Evolutionary conservation across 805 yeast species (phyloP).

Genomic region (Ogataea allantospora): DNA sequence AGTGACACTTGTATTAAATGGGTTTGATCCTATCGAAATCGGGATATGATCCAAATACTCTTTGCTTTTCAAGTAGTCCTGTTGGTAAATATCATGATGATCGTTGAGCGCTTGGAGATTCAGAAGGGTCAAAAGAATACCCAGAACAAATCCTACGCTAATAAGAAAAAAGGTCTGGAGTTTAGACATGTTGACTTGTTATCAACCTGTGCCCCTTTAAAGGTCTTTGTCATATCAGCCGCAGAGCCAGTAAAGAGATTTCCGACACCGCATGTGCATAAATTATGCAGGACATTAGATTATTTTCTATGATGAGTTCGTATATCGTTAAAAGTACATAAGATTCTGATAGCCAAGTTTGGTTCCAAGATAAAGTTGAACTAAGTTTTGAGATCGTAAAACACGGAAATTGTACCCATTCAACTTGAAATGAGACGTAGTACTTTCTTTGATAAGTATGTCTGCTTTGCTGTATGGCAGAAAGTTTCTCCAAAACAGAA

Average conservation of each 20-base stretch:
- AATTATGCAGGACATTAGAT: too few species aligned
- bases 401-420: slow-evolving; percentile 29
- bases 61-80: slow-evolving; percentile 9
- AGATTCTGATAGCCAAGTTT: slow-evolving; percentile 24
- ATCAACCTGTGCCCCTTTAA: not conserved
- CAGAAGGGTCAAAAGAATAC: slow-evolving; percentile 4
- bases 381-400: slow-evolving; percentile 13
- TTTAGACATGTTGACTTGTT: not conserved
- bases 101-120: slow-evolving; percentile 1
- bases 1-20: slow-evolving; percentile 14
- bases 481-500: slow-evolving; percentile 26
- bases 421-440: slow-evolving; percentile 18
- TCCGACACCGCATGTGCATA: too few species aligned
- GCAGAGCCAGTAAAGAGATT: too few species aligned
- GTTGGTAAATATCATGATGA: slow-evolving; percentile 6
- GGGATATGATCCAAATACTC: slow-evolving; percentile 12
- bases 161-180: slow-evolving; percentile 1
- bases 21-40: slow-evolving; percentile 13
- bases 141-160: slow-evolving; percentile 7
- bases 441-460: slow-evolving; percentile 6
- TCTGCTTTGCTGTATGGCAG: slow-evolving; percentile 17
- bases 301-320: too few species aligned
- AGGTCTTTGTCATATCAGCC: too few species aligned
- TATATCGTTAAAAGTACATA: slow-evolving; percentile 17
- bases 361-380: slow-evolving; percentile 23